Percentiles rank a stretch among this genome's conserved stretches.
These are phyloP conservation scores for Brassica nigra DNA, from an alignment of 345 rosid species.

Conservation along the genomic window DNA sequence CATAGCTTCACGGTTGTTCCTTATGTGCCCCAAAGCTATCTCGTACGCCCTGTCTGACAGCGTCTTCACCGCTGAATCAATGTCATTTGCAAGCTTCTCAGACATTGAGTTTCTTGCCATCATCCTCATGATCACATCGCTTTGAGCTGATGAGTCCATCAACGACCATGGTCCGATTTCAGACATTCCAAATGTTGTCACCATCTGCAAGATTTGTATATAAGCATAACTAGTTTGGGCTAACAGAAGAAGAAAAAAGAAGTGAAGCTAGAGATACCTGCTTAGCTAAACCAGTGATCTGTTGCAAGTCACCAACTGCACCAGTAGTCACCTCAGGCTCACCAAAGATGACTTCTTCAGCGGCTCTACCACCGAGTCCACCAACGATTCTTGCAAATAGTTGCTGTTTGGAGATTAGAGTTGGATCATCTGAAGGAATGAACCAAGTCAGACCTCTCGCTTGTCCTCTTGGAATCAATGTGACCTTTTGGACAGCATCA, in stretches of 20 bases:
- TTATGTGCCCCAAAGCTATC: constrained; percentile 73
- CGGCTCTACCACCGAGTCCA: constrained; percentile 77
- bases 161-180: constrained; percentile 97
- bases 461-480: constrained; percentile 72
- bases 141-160: constrained; percentile 78
- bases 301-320: constrained; percentile 75
- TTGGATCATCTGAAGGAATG: constrained; percentile 66
- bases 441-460: constrained; percentile 87
- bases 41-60: constrained; percentile 78
- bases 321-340: constrained; percentile 76
- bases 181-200: constrained; percentile 94
- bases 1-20: constrained; percentile 91
- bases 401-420: constrained; percentile 62
- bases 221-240: neutral
- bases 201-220: constrained; percentile 68
- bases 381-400: constrained; percentile 74
- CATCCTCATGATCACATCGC: constrained; percentile 95
- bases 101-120: constrained; percentile 92
- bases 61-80: constrained; percentile 71
- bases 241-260: neutral
- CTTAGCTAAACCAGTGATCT: constrained; percentile 79
- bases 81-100: constrained; percentile 90
- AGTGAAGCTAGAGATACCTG: constrained; percentile 52
- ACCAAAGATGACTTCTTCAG: constrained; percentile 78
- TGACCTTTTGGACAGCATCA: constrained; percentile 73